Percentiles rank a stretch among this genome's conserved stretches.
Conservation (phyloP, 345 rosid genomes). For the Cardamine resedifolia region DNA sequence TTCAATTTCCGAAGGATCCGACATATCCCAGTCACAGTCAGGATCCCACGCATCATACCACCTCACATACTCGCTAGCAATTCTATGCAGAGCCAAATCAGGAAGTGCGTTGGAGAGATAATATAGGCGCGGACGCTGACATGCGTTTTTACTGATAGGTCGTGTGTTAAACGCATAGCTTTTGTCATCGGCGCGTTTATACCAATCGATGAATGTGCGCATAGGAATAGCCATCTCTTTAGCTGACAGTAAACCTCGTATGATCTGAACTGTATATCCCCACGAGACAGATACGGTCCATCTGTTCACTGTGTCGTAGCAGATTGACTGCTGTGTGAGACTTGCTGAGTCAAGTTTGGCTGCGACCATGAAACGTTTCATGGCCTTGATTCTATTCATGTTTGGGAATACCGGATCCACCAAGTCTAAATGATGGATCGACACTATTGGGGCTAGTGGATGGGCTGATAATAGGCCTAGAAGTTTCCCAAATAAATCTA, state of each 20-base stretch:
- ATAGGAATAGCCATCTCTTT: conserved; percentile 55
- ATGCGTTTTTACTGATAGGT: conserved; percentile 34
- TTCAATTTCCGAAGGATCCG: conserved; percentile 38
- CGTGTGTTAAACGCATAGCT: conserved; percentile 63
- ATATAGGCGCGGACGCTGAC: conserved; percentile 58
- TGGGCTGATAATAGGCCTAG: conserved; percentile 75
- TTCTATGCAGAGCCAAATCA: conserved; percentile 32
- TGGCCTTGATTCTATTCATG: conserved; percentile 44
- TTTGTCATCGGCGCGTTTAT: conserved; percentile 31
- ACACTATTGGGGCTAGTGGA: conserved; percentile 65
- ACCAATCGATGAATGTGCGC: conserved; percentile 67
- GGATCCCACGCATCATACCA: conserved; percentile 23
- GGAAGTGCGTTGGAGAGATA: conserved; percentile 43
- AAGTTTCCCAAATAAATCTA: conserved; percentile 58
- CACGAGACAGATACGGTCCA: conserved; percentile 83
- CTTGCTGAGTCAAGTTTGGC: conserved; percentile 61
- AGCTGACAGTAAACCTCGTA: conserved; percentile 48
- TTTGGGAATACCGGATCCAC: conserved; percentile 69
- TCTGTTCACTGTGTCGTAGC: conserved; percentile 50
- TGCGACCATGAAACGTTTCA: conserved; percentile 46
- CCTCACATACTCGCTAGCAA: conserved; percentile 46
- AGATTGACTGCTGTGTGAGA: conserved; percentile 65
- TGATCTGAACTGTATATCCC: conserved; percentile 75
- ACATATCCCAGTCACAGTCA: conserved; percentile 48
- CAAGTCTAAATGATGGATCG: conserved; percentile 70